Evolutionary conservation across 139 green algal species (phyloP), one percentile per base, ranked within the genome.

Genomic region (Chlamydomonas sp.): DNA sequence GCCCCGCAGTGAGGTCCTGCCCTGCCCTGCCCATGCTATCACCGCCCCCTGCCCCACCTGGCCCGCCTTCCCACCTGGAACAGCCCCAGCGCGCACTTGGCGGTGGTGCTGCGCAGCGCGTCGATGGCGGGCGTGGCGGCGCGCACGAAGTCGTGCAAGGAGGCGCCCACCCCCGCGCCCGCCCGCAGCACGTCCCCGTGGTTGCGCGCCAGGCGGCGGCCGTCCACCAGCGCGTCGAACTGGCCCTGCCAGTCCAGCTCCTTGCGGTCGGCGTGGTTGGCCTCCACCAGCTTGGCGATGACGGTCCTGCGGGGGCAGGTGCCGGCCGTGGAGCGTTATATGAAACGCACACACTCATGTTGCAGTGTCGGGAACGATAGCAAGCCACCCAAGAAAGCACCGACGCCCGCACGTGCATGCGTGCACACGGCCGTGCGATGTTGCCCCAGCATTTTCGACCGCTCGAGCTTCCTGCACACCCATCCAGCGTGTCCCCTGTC

Each of bases 221-320:
- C 90, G 62, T 93, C 93, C 16, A 91, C 92, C 17, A 98, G 79
- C 31, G 94, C 95, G 62, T 98, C 94, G 79, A 94, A 92, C 90
- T 98, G 96, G 7, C 85, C 93, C 84, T 93, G 91, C 96, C 96
- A 98, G 91, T 98, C 93, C 68, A 98, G 91, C 91, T 97, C 95
- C 92, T 96, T 97, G 68, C 90, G 91, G 75, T 96, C 93, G 10
- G 95, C 93, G 4, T 88, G 81, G 77, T 97, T 96, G 63, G 93
- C 93, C 78, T 90, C 79, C 77, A 91, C 77, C 78, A 96, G 87
- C 83, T 89, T 90, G 62, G 71, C 59, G 31, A 96, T 86, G 0
- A 90, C 90, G 9, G 83, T 17, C 78, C 89, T 91, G 83, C 14
- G 64, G 58, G 5, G 72, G 72, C 6, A 6, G 17, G 72, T 6